Conservation (phyloP, 352 stramenopile genomes). For the Phytophthora rubi region DNA sequence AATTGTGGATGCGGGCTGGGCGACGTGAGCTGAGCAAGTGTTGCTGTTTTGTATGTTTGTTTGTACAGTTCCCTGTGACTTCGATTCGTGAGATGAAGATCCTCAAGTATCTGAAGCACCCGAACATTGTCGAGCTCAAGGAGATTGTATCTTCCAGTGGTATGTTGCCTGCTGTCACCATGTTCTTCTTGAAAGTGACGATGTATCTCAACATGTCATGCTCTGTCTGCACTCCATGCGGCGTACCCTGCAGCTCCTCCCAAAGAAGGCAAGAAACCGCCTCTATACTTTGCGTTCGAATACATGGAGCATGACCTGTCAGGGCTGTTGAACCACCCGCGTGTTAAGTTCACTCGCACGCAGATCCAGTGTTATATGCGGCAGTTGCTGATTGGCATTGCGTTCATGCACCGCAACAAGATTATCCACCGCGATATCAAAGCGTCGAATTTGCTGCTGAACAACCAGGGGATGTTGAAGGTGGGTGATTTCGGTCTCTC, state of each 20-base stretch:
- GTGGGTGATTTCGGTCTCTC: slow-evolving; percentile 86
- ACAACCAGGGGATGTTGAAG: slow-evolving; percentile 87
- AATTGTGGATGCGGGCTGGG: background rate
- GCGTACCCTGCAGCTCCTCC: slow-evolving; percentile 50
- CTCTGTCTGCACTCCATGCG: slow-evolving; percentile 9
- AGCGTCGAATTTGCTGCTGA: slow-evolving; percentile 84
- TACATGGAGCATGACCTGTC: slow-evolving; percentile 90
- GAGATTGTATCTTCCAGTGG: slow-evolving; percentile 93
- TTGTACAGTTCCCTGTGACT: slow-evolving; percentile 91
- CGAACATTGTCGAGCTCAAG: slow-evolving; percentile 95
- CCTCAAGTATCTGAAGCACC: slow-evolving; percentile 94
- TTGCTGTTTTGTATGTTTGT: slow-evolving; percentile 6
- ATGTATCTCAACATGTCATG: slow-evolving; percentile 15
- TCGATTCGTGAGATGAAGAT: slow-evolving; percentile 99
- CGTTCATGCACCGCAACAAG: slow-evolving; percentile 91
- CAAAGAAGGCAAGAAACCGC: slow-evolving; percentile 83
- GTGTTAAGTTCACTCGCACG: slow-evolving; percentile 83
- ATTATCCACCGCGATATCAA: slow-evolving; percentile 91
- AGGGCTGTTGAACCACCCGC: slow-evolving; percentile 81
- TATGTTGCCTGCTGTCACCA: slow-evolving; percentile 27
- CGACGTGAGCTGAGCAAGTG: background rate
- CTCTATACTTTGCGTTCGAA: slow-evolving; percentile 89
- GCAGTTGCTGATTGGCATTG: slow-evolving; percentile 78
- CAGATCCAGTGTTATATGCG: slow-evolving; percentile 92
- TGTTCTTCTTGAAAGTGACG: slow-evolving; percentile 8